phyloP scores from a whole-genome alignment of 345 rosid genomes.

The Corymbia maculata region DNA sequence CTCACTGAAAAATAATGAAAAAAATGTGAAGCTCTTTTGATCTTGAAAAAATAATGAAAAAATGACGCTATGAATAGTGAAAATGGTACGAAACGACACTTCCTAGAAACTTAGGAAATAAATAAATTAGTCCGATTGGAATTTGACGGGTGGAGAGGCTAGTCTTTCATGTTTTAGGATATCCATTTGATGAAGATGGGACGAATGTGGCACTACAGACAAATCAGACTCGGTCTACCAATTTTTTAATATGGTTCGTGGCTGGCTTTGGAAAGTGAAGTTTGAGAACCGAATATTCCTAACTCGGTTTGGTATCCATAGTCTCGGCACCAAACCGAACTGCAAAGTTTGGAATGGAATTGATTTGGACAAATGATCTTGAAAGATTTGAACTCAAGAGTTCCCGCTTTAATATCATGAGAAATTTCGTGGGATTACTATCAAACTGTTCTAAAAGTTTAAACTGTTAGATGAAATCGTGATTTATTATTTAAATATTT shows the following conservation, averaged over 20 bases:
- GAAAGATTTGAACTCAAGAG: no score
- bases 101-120: background rate
- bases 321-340: background rate
- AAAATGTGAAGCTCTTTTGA: no score
- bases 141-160: background rate
- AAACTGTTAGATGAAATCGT: accelerated
- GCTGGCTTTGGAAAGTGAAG: background rate
- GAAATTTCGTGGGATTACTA: no score
- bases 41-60: no score
- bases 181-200: background rate
- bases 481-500: no score
- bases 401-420: accelerated
- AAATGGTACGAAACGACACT: background rate
- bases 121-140: background rate
- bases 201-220: background rate
- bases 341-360: background rate
- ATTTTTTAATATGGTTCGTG: background rate
- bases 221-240: background rate
- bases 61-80: no score
- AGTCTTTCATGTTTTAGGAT: no score
- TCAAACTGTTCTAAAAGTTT: no score
- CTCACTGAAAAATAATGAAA: no score
- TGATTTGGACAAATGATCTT: background rate
- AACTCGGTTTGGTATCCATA: no score
- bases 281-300: background rate